Evolutionary conservation across 805 yeast genomes (phyloP).

Genomic region (Metschnikowia koreensis): DNA sequence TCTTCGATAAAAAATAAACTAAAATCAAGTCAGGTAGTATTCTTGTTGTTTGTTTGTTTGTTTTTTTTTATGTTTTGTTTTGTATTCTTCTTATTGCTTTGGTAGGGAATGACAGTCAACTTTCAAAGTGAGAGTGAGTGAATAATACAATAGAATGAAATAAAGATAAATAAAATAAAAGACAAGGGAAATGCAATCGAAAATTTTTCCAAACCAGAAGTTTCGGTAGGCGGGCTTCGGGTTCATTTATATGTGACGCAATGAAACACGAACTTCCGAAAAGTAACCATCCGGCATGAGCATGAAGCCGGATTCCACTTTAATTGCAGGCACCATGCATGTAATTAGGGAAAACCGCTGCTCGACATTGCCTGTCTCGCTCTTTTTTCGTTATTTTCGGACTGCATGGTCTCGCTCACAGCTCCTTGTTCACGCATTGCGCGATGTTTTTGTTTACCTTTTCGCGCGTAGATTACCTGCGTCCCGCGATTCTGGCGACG

Average conservation of each 20-base stretch:
- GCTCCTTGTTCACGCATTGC: neutral
- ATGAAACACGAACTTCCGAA: conserved; percentile 3
- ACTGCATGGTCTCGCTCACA: neutral
- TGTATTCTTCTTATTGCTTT: neutral
- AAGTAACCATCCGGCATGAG: neutral
- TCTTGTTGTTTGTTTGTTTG: neutral
- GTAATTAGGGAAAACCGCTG: conserved; percentile 12
- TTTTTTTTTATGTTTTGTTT: neutral
- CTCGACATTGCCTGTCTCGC: neutral
- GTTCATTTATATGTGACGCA: conserved; percentile 7
- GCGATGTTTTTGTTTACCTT: conserved; percentile 13
- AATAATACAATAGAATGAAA: neutral
- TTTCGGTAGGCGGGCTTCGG: neutral
- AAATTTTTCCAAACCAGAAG: neutral
- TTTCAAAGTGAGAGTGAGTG: neutral
- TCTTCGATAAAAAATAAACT: neutral
- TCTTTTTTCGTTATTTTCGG: conserved; percentile 9
- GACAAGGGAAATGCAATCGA: neutral
- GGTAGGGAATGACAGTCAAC: neutral
- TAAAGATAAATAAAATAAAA: neutral
- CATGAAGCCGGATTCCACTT: neutral
- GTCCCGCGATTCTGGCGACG: conserved; percentile 11
- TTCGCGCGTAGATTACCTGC: conserved; percentile 16
- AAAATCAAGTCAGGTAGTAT: neutral
- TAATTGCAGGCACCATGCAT: conserved; percentile 20